A percentile compares a stretch with the other conserved stretches of the same genome.
These are phyloP conservation scores for Plasmodium gonderi DNA, from an alignment of 169 alveolate species.

Conservation along the genomic window DNA sequence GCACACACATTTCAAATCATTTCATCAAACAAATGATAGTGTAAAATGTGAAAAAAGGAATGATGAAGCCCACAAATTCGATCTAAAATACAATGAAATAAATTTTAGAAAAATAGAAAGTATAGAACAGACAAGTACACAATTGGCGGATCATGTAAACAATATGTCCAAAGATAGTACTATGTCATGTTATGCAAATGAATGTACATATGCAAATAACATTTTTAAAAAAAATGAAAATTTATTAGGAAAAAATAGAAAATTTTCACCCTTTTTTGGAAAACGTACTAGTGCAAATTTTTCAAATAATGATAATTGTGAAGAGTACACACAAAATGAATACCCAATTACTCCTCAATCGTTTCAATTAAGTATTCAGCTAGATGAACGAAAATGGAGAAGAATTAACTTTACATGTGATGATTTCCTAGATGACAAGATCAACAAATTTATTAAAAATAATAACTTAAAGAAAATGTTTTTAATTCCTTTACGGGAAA, in stretches of 20 bases:
- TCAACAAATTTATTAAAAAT: conserved; percentile 11
- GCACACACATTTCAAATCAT: not conserved
- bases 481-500: conserved; percentile 40
- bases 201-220: conserved; percentile 5
- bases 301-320: not conserved
- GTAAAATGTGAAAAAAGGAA: not conserved
- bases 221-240: conserved; percentile 1
- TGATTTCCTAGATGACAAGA: conserved; percentile 49
- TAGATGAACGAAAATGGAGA: conserved; percentile 33
- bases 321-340: not conserved
- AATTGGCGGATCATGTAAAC: not conserved
- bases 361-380: conserved; percentile 61
- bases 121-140: not conserved
- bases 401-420: conserved; percentile 22
- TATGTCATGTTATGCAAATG: not conserved
- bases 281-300: conserved; percentile 7
- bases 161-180: not conserved
- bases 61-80: not conserved
- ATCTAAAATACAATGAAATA: not conserved
- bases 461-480: conserved; percentile 34
- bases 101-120: not conserved
- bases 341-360: not conserved
- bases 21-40: not conserved
- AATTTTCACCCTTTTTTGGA: conserved; percentile 72
- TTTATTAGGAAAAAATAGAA: conserved; percentile 18